phyloP scores from a whole-genome alignment of 805 yeast genomes.

The Ogataea henricii region DNA sequence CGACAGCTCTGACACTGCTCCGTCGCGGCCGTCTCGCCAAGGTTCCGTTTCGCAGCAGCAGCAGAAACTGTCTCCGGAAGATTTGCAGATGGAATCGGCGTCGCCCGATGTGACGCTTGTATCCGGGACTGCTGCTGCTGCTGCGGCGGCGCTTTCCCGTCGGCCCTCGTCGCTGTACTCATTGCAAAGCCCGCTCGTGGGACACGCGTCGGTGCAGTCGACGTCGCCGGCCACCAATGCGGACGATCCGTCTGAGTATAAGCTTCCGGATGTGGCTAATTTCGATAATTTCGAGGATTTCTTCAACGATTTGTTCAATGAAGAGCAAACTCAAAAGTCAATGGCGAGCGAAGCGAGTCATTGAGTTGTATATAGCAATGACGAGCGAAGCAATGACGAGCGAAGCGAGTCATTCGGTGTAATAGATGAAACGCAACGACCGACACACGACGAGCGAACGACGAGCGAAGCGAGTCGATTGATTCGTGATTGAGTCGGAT shows the following conservation, averaged over 20 bases:
- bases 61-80: constrained; percentile 23
- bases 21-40: neutral
- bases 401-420: too few relatives aligned
- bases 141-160: neutral
- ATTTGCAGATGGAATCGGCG: constrained; percentile 14
- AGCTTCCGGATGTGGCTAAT: constrained; percentile 48
- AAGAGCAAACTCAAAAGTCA: neutral
- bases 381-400: too few relatives aligned
- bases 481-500: neutral
- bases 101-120: neutral
- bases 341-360: neutral
- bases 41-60: constrained; percentile 27
- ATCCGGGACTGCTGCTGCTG: neutral
- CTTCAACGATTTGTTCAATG: constrained; percentile 45
- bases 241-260: constrained; percentile 10
- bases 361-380: too few relatives aligned
- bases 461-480: constrained; percentile 13
- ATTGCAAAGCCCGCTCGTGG: constrained; percentile 1
- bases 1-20: neutral
- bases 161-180: constrained; percentile 3
- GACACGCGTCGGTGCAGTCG: neutral
- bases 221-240: constrained; percentile 10
- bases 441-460: too few relatives aligned
- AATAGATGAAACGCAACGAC: too few relatives aligned
- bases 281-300: constrained; percentile 58